phyloP scores from a whole-genome alignment of 768 basidiomycete genomes.

The Xerocomus brunneocitrinus region DNA sequence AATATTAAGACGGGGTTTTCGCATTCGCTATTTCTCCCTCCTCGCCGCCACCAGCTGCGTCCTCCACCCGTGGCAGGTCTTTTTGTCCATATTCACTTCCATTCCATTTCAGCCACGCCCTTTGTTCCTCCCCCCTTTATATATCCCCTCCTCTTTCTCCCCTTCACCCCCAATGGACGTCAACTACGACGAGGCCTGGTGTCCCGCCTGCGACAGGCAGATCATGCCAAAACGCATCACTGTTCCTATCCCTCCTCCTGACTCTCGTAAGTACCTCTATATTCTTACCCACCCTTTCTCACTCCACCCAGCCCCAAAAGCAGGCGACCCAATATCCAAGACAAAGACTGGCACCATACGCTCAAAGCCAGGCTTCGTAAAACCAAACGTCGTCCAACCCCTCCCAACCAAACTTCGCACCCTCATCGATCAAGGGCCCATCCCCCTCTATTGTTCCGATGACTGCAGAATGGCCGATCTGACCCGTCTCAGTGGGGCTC shows the following conservation, averaged over 20 bases:
- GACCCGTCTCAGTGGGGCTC: conserved; percentile 35
- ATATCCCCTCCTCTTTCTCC: conserved; percentile 6
- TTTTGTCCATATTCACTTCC: conserved; percentile 15
- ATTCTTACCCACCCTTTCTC: conserved; percentile 1
- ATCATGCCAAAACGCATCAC: conserved; percentile 74
- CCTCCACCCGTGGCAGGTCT: not conserved
- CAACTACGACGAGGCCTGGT: conserved; percentile 69
- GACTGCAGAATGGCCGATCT: conserved; percentile 64
- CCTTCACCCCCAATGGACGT: conserved; percentile 27
- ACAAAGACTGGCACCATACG: conserved; percentile 35
- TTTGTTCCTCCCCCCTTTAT: conserved; percentile 11
- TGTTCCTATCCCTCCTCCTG: conserved; percentile 41
- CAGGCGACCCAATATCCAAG: conserved; percentile 28
- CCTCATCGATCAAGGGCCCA: conserved; percentile 76
- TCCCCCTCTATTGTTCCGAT: conserved; percentile 80
- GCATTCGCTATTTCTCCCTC: conserved; percentile 17
- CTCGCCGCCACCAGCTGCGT: conserved; percentile 13
- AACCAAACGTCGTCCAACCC: conserved; percentile 45
- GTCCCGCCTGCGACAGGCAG: conserved; percentile 72
- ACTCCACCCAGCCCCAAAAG: conserved; percentile 25
- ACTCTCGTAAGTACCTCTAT: conserved; percentile 34
- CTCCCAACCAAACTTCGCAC: conserved; percentile 50
- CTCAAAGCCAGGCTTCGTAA: conserved; percentile 57
- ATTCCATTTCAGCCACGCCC: conserved; percentile 22
- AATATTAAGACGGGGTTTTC: conserved; percentile 36